Base-by-base conservation (phyloP, 2,329 filamentous ascomycete species). In the Colletotrichum musae region DNA sequence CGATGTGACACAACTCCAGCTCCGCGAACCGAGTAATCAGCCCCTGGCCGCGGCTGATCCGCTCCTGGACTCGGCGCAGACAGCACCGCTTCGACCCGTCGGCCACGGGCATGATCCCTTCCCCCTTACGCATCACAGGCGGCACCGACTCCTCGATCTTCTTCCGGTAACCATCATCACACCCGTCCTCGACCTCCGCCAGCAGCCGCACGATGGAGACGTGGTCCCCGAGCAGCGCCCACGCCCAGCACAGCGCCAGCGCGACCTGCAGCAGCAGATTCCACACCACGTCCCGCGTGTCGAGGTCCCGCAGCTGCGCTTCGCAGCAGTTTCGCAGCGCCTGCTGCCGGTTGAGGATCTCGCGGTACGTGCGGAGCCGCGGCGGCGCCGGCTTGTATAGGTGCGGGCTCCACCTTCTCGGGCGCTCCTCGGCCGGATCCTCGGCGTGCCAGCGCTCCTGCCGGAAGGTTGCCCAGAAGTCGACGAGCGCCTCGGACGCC, bases 271-370 rank as follows among this genome's bases (percentile, higher is more conserved):
- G 18, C 45, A 68, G 10, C 68, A 70, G 45, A 28, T 68, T 68
- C 32, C 28, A 56, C 12, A 13, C 36, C 26, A 71, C 53, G 16
- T 71, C 69, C 10, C n/a, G 48, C 26, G 51, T 60, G 2, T 57
- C 69, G 5, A 71, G 66, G 7, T 15, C 39, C 6, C 24, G 13
- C 26, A 57, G 7, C 52, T 70, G 65, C 24, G n/a, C 54, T 5
- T n/a, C 54, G 54, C 65, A 64, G 39, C 59, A 61, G 57, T 71
- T 71, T 16, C 28, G 58, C 36, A 70, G 36, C 48, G 69, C 69
- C 56, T 71, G 69, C 16, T 71, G 65, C 13, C 69, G 66, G 56
- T 71, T 71, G 54, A 71, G 69, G 15, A 71, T 70, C 51, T 71
- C 69, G 32, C 66, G 69, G 10, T 70, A 71, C 12, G 54, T 70